These are phyloP conservation scores for Candida bentonensis DNA, from an alignment of 805 yeast genomes.

Conservation along the genomic window DNA sequence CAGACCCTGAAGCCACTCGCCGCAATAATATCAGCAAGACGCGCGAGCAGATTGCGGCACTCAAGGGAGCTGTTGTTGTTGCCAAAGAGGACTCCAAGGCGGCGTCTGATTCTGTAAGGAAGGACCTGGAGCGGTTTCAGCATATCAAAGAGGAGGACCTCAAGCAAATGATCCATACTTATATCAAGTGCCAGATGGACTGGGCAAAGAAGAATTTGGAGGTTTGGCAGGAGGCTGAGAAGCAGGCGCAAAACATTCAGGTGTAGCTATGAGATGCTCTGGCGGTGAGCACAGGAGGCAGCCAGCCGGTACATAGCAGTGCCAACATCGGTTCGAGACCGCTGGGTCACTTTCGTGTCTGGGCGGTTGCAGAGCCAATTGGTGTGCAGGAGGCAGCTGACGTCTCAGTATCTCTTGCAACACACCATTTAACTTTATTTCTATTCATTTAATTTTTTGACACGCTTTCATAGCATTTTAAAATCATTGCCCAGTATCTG, in stretches of 20 bases:
- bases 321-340: too few relatives aligned
- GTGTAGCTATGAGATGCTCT: too few relatives aligned
- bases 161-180: constrained; percentile 35
- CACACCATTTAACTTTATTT: too few relatives aligned
- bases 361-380: too few relatives aligned
- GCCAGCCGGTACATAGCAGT: too few relatives aligned
- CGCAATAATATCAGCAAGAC: constrained; percentile 34
- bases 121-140: constrained; percentile 33
- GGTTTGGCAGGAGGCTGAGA: constrained; percentile 51
- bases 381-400: too few relatives aligned
- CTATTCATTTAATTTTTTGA: too few relatives aligned
- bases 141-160: constrained; percentile 36
- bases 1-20: constrained; percentile 51
- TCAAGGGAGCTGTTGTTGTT: constrained; percentile 36
- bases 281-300: too few relatives aligned
- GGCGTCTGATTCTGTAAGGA: constrained; percentile 30
- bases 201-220: constrained; percentile 60
- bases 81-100: constrained; percentile 39
- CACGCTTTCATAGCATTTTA: too few relatives aligned
- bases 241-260: background rate
- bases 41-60: constrained; percentile 30
- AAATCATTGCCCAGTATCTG: too few relatives aligned
- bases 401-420: too few relatives aligned
- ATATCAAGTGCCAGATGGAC: constrained; percentile 39
- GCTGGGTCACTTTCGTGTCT: too few relatives aligned